phyloP scores from a whole-genome alignment of 345 rosid genomes.

The Balakata baccata region DNA sequence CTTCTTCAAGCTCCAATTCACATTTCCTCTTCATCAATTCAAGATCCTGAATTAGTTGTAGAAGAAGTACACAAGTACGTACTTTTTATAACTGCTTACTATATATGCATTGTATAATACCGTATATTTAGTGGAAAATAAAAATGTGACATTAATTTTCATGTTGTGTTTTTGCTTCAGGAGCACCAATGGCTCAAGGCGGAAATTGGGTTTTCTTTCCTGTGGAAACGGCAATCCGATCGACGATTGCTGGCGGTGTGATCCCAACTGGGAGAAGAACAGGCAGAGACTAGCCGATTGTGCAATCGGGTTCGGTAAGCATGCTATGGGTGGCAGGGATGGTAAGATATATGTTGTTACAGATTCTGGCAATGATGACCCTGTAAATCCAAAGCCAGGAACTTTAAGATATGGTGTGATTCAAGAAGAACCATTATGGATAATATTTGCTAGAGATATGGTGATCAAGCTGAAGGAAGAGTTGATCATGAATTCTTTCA shows the following conservation, averaged over 20 bases:
- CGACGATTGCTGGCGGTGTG: constrained; percentile 33
- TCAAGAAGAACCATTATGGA: constrained; percentile 29
- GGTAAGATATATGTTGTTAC: constrained; percentile 26
- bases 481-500: constrained; percentile 32
- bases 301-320: constrained; percentile 29
- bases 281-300: constrained; percentile 27
- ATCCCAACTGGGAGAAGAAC: constrained; percentile 25
- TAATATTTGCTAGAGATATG: constrained; percentile 25
- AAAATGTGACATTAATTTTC: background rate
- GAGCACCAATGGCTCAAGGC: constrained; percentile 23
- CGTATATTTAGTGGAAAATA: background rate
- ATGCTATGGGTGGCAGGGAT: constrained; percentile 33
- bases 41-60: constrained; percentile 26
- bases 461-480: constrained; percentile 25
- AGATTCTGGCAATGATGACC: constrained; percentile 15
- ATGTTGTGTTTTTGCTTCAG: constrained; percentile 8
- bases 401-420: constrained; percentile 26
- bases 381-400: constrained; percentile 27
- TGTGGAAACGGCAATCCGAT: constrained; percentile 29
- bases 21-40: constrained; percentile 19
- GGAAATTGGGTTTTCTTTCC: constrained; percentile 22
- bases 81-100: background rate
- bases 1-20: constrained; percentile 2
- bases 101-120: background rate
- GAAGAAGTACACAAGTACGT: constrained; percentile 24